Evolutionary conservation across 495 filamentous ascomycete genomes (phyloP).

Genomic region (Penicillium simplicissimum): DNA sequence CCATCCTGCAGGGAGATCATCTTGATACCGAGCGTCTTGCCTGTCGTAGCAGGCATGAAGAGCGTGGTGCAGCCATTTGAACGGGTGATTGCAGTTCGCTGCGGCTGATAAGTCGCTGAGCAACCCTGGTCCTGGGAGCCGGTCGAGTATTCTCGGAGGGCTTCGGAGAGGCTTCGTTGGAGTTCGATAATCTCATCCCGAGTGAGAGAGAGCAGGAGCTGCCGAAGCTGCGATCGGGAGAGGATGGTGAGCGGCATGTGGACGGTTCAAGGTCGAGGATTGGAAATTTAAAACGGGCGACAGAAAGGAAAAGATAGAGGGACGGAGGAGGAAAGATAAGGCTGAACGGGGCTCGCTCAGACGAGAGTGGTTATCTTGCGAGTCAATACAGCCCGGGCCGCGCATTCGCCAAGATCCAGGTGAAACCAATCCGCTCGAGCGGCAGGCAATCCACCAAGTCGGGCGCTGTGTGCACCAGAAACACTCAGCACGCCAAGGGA

Average conservation of each 20-base stretch:
- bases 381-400: constrained; percentile 6
- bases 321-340: constrained; percentile 1
- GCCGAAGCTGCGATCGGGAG: constrained; percentile 65
- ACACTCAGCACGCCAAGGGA: not conserved
- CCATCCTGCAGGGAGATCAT: constrained; percentile 55
- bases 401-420: constrained; percentile 19
- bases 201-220: constrained; percentile 70
- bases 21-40: constrained; percentile 61
- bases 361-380: not conserved
- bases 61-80: constrained; percentile 77
- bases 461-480: not conserved
- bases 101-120: constrained; percentile 70
- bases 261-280: not conserved
- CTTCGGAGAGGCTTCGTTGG: constrained; percentile 64
- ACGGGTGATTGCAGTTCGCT: constrained; percentile 67
- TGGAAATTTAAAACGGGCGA: not conserved
- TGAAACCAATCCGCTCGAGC: constrained; percentile 12
- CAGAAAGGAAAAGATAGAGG: constrained; percentile 1
- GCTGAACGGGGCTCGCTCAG: not conserved
- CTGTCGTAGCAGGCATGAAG: constrained; percentile 83
- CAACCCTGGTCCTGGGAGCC: constrained; percentile 60
- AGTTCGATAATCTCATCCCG: constrained; percentile 66
- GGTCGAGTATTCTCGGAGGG: constrained; percentile 81
- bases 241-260: constrained; percentile 78
- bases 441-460: not conserved